Conservation (phyloP, 2,329 filamentous ascomycete genomes). For the Cladorrhinum sp. region DNA sequence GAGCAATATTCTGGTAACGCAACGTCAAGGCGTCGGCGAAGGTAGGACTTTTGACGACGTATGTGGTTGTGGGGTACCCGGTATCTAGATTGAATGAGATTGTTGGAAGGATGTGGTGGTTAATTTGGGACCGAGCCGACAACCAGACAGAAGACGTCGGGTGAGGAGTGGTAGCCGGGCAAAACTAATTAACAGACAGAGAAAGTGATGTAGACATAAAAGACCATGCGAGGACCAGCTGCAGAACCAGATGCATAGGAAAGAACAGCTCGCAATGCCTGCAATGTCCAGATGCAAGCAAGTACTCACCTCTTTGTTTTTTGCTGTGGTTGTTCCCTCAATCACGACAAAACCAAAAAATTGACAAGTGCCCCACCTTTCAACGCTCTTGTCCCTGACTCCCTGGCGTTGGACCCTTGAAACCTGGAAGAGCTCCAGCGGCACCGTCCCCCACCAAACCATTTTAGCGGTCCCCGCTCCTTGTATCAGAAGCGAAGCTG, state of each 20-base stretch:
- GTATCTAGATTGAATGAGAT: background rate
- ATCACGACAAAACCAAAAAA: slow-evolving; percentile 11
- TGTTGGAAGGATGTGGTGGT: background rate
- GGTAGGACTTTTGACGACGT: background rate
- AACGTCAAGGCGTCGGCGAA: background rate
- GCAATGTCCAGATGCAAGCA: background rate
- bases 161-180: background rate
- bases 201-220: slow-evolving; percentile 3
- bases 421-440: background rate
- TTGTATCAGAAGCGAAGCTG: background rate
- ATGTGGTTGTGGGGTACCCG: background rate
- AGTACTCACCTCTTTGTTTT: background rate
- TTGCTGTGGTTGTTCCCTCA: slow-evolving; percentile 8
- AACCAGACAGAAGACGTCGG: too few species aligned
- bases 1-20: background rate
- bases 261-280: slow-evolving; percentile 23
- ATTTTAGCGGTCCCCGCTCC: background rate
- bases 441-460: background rate
- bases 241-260: slow-evolving; percentile 12
- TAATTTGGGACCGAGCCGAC: too few species aligned
- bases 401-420: background rate
- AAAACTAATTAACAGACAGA: background rate
- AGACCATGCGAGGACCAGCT: slow-evolving; percentile 20
- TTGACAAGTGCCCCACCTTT: slow-evolving; percentile 12
- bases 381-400: slow-evolving; percentile 1